Conservation (phyloP, 345 rosid species). For the Murraya paniculata region DNA sequence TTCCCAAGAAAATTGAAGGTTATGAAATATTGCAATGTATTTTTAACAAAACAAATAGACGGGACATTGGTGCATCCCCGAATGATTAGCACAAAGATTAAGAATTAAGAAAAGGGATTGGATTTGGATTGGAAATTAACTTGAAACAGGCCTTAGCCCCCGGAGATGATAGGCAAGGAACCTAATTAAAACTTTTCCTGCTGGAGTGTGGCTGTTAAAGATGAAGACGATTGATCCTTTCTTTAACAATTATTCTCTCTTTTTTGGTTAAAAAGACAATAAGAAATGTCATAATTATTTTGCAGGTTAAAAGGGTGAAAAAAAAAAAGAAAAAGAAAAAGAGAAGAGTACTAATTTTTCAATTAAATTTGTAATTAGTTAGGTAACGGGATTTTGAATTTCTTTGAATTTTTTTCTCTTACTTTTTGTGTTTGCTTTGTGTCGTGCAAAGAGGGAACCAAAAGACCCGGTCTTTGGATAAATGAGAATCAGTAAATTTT, state of each 20-base stretch:
- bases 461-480: constrained; percentile 38
- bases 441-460: constrained; percentile 29
- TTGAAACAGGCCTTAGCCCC: constrained; percentile 21
- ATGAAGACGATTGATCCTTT: constrained; percentile 2
- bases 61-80: not conserved
- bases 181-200: constrained; percentile 5
- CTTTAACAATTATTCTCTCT: constrained; percentile 18
- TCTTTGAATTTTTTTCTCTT: constrained; percentile 6
- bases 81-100: not conserved
- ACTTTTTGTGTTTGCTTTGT: constrained; percentile 3
- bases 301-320: not conserved
- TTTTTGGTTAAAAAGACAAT: constrained; percentile 20
- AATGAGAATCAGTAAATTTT: constrained; percentile 43
- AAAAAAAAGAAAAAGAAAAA: not conserved
- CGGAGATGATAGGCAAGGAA: constrained; percentile 25
- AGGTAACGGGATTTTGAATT: not conserved
- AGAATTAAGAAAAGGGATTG: not conserved
- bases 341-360: not conserved
- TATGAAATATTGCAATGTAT: not conserved
- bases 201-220: constrained; percentile 34
- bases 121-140: not conserved
- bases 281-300: constrained; percentile 24
- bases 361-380: no score
- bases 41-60: not conserved
- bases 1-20: not conserved